phyloP scores from a whole-genome alignment of 2,329 filamentous ascomycete genomes.

The Arthrobotrys sinensis region DNA sequence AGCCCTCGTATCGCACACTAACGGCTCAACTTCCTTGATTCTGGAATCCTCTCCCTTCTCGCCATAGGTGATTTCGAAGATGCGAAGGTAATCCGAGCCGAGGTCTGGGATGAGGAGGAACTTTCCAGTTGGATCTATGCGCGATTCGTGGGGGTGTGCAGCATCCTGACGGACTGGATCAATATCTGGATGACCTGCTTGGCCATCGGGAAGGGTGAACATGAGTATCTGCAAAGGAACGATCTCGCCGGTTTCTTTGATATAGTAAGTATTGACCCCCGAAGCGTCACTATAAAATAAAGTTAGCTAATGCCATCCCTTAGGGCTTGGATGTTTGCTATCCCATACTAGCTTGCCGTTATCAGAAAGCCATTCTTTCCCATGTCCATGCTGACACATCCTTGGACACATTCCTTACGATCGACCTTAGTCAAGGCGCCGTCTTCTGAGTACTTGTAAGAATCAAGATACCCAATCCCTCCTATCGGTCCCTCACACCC shows the following conservation, averaged over 20 bases:
- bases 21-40: conserved; percentile 69
- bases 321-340: neutral
- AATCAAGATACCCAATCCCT: conserved; percentile 55
- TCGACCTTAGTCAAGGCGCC: conserved; percentile 53
- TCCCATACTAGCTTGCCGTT: conserved; percentile 57
- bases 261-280: conserved; percentile 57
- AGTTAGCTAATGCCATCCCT: neutral
- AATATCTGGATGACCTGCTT: conserved; percentile 55
- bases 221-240: conserved; percentile 48
- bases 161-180: conserved; percentile 71
- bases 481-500: conserved; percentile 56
- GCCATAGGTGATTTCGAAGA: conserved; percentile 71
- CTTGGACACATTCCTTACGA: conserved; percentile 55
- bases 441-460: conserved; percentile 59
- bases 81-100: conserved; percentile 75
- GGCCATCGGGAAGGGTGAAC: conserved; percentile 52
- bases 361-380: conserved; percentile 59
- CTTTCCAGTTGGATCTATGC: conserved; percentile 76
- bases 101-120: conserved; percentile 78
- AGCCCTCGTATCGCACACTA: conserved; percentile 71
- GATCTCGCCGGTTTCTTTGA: conserved; percentile 58
- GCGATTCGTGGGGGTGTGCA: conserved; percentile 76
- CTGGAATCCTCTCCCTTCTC: conserved; percentile 56
- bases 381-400: conserved; percentile 60
- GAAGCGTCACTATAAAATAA: conserved; percentile 44